Conservation (phyloP, 495 filamentous ascomycete genomes). For the Melanomma pulvis-pyrius region DNA sequence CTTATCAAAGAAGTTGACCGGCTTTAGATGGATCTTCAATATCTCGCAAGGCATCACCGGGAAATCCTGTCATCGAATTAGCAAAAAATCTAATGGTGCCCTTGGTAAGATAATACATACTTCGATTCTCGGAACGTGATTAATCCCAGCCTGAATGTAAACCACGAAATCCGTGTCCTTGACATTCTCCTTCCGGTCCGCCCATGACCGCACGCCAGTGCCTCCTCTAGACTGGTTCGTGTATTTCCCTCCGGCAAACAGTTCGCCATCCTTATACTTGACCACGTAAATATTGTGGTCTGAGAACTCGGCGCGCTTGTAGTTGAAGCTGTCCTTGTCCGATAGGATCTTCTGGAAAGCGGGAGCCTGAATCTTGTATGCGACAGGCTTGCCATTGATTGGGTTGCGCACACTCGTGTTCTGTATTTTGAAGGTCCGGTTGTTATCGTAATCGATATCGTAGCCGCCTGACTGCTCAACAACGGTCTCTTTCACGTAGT, state of each 20-base stretch:
- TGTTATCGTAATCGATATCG: conserved; percentile 62
- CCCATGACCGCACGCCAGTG: conserved; percentile 50
- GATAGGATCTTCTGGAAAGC: conserved; percentile 82
- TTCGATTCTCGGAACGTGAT: conserved; percentile 45
- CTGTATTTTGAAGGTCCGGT: conserved; percentile 81
- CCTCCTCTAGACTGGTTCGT: conserved; percentile 81
- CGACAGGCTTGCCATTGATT: conserved; percentile 74
- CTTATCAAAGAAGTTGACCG: conserved; percentile 70
- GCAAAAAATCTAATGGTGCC: not conserved
- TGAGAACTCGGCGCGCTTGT: conserved; percentile 78
- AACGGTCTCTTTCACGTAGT: conserved; percentile 64
- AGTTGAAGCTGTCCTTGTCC: conserved; percentile 66
- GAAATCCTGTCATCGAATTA: conserved; percentile 39
- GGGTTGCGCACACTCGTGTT: conserved; percentile 62
- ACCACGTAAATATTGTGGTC: conserved; percentile 83
- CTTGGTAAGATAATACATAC: conserved; percentile 16
- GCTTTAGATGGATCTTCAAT: conserved; percentile 63
- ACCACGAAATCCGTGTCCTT: conserved; percentile 50
- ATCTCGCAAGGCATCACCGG: conserved; percentile 67
- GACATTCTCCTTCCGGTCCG: conserved; percentile 46
- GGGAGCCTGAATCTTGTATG: conserved; percentile 75
- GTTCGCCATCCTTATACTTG: conserved; percentile 72
- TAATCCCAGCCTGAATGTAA: conserved; percentile 52
- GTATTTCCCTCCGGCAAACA: conserved; percentile 82
- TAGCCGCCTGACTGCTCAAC: conserved; percentile 63